Base-by-base conservation (phyloP, 2,329 filamentous ascomycete genomes). In the Helotiales sp. region DNA sequence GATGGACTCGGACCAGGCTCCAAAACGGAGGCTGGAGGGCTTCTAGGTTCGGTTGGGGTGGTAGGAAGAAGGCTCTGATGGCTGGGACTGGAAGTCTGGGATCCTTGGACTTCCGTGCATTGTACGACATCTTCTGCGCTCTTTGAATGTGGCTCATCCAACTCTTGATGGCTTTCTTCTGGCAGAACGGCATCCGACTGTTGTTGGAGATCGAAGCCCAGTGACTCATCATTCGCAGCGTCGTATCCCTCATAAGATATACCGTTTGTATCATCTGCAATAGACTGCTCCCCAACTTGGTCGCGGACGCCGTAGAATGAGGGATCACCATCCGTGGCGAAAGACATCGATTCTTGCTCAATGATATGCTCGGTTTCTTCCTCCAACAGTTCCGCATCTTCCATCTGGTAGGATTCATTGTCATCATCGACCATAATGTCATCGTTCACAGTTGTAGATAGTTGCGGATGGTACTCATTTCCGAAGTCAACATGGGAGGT, bases 361-460 rank as follows among this genome's bases (percentile, higher is more conserved):
- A 68, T 73, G 28, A 61, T 66, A 4, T 73, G 70, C 55, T 72
- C 68, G 22, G 66, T 65, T 49, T 72, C 70, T 57, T 76, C 75
- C n/a, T 68, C 68, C 22, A 75, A 28, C 11, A 70, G 26, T 57
- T 77, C 74, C 32, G 70, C 71, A 68, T 77, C 76, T 52, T 76
- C 74, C 70, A 82, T 80, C 55, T 77, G 72, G 73, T 79, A 80
- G 11, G 79, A 75, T 28, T 79, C 75, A 67, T 80, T 77, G 28
- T 79, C 79, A 49, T 80, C 75, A 64, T 81, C 82, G 64, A 83
- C 78, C 70, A 80, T 79, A 78, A 83, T 80, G 73, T 84, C 82
- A 57, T 83, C 82, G 74, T 84, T 79, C 66, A 70, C 75, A 68
- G 72, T 78, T 67, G 73, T 73, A 69, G 81, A 77, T 10, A 49